These are phyloP conservation scores for Sugiyamaella sp. DNA, from an alignment of 1,139 yeast species.

Conservation along the genomic window DNA sequence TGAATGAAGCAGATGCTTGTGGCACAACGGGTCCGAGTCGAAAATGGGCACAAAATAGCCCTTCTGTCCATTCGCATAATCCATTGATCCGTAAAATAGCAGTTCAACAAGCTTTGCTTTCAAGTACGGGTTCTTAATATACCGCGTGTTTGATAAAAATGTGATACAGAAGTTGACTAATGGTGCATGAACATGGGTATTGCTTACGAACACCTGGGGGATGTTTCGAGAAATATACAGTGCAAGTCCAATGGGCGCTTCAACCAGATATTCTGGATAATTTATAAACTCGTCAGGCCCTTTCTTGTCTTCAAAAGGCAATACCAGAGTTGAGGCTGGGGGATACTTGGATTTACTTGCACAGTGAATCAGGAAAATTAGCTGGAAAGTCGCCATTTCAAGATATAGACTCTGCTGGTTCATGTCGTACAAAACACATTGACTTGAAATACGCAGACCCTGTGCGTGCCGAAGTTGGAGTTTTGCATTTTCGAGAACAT, in stretches of 20 bases:
- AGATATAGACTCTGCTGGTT: constrained; percentile 54
- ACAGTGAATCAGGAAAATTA: constrained; percentile 67
- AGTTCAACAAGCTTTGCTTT: constrained; percentile 83
- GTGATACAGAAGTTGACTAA: constrained; percentile 74
- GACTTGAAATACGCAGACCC: constrained; percentile 41
- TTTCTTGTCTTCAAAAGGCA: constrained; percentile 62
- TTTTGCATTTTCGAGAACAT: constrained; percentile 48
- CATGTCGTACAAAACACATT: constrained; percentile 29
- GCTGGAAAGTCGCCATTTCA: constrained; percentile 76
- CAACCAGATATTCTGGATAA: constrained; percentile 84
- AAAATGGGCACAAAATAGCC: constrained; percentile 76
- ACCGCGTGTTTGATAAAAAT: constrained; percentile 80
- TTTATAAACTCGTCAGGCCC: constrained; percentile 69
- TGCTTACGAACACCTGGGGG: constrained; percentile 38
- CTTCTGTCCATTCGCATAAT: constrained; percentile 50
- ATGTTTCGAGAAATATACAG: constrained; percentile 55
- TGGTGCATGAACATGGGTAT: constrained; percentile 27
- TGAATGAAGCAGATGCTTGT: constrained; percentile 73
- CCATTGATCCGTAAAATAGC: constrained; percentile 70
- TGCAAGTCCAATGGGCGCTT: constrained; percentile 62
- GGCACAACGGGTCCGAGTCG: constrained; percentile 63
- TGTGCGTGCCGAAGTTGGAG: constrained; percentile 47
- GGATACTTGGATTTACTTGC: constrained; percentile 81
- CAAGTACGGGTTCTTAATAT: constrained; percentile 90
- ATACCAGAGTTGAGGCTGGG: constrained; percentile 44